These are phyloP conservation scores for Ogataea hybrid DNA, from an alignment of 1,139 yeast genomes.

Conservation along the genomic window DNA sequence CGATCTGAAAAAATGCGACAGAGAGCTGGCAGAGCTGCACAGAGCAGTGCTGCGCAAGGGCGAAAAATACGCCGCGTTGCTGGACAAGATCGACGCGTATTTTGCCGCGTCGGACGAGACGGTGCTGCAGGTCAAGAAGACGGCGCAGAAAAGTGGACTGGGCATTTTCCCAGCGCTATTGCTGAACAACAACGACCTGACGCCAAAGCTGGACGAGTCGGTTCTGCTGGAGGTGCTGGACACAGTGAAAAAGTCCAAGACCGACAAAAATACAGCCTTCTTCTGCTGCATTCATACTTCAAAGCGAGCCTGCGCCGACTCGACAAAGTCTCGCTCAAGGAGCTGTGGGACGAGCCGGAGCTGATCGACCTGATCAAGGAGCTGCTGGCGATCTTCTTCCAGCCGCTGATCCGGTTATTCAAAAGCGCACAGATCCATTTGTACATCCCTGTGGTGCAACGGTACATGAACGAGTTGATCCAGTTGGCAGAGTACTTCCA, in stretches of 20 bases:
- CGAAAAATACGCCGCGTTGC: slow-evolving; percentile 7
- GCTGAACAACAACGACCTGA: slow-evolving; percentile 22
- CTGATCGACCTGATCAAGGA: slow-evolving; percentile 69
- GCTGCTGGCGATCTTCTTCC: slow-evolving; percentile 73
- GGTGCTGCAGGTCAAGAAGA: slow-evolving; percentile 35
- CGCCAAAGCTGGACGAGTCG: slow-evolving; percentile 20
- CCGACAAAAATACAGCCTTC: slow-evolving; percentile 26
- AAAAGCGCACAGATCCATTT: slow-evolving; percentile 73
- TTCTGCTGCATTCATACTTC: slow-evolving; percentile 53
- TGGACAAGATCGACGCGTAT: slow-evolving; percentile 30
- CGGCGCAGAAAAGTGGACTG: slow-evolving; percentile 34
- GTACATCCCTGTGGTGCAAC: slow-evolving; percentile 70
- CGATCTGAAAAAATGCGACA: slow-evolving; percentile 67
- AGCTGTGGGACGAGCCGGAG: slow-evolving; percentile 83
- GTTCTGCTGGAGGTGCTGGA: slow-evolving; percentile 27
- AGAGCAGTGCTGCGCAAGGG: slow-evolving; percentile 3
- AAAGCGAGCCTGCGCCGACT: slow-evolving; percentile 63
- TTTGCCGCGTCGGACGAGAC: slow-evolving; percentile 31
- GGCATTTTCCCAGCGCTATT: slow-evolving; percentile 36
- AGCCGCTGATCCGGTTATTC: slow-evolving; percentile 77
- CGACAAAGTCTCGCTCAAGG: slow-evolving; percentile 73
- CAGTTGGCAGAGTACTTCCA: slow-evolving; percentile 48
- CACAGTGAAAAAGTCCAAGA: slow-evolving; percentile 23
- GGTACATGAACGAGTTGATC: slow-evolving; percentile 71
- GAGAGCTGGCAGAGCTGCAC: slow-evolving; percentile 46